Evolutionary conservation across 2,329 filamentous ascomycete species (phyloP).

Genomic region (Trichoderma oligosporum): DNA sequence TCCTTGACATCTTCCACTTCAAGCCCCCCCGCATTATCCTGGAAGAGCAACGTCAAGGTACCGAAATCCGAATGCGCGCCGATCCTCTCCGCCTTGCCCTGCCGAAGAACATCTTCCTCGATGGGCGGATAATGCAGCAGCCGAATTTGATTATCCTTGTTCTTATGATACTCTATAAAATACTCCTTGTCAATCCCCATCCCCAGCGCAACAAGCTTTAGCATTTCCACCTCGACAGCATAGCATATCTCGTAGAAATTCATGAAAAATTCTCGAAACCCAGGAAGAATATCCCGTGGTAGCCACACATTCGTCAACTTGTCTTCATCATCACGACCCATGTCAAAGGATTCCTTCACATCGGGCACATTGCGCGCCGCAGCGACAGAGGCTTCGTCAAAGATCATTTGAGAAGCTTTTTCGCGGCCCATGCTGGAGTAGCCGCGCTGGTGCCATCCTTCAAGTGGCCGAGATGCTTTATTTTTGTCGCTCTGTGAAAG

Average conservation of each 20-base stretch:
- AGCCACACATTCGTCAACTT: constrained; percentile 27
- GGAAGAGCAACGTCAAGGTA: constrained; percentile 46
- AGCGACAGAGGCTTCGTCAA: constrained; percentile 26
- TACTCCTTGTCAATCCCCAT: constrained; percentile 63
- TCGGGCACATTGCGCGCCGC: constrained; percentile 32
- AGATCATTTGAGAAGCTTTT: constrained; percentile 33
- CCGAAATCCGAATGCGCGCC: constrained; percentile 35
- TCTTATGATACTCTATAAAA: constrained; percentile 62
- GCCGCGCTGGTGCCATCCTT: constrained; percentile 34
- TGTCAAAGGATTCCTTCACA: constrained; percentile 40
- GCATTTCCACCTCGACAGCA: constrained; percentile 64
- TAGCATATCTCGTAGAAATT: constrained; percentile 68
- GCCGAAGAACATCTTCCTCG: constrained; percentile 27
- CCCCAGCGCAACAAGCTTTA: constrained; percentile 72
- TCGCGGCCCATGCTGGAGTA: constrained; percentile 33
- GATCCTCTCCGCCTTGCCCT: constrained; percentile 25
- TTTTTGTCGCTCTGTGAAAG: constrained; percentile 30
- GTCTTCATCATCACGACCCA: constrained; percentile 33
- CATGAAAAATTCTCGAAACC: constrained; percentile 31
- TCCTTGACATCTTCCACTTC: constrained; percentile 42
- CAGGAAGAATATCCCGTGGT: constrained; percentile 22
- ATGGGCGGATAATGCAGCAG: constrained; percentile 50
- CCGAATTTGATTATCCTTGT: constrained; percentile 53
- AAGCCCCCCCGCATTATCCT: constrained; percentile 44
- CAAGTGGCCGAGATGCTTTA: constrained; percentile 28